Conservation (phyloP, 1,139 yeast species). For the Geotrichum fermentans region DNA sequence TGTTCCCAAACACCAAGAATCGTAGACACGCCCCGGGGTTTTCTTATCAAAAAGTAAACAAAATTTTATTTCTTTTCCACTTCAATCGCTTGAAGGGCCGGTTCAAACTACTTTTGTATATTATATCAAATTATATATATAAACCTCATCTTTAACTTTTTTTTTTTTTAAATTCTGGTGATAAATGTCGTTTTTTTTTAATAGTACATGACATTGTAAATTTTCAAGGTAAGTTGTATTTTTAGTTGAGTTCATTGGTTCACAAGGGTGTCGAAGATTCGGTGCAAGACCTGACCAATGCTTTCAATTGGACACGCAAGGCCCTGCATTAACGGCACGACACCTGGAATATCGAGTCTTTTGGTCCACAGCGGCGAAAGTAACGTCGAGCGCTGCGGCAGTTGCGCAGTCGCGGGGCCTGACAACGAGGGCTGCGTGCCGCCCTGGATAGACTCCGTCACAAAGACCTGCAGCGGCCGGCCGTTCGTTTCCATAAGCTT, state of each 20-base stretch:
- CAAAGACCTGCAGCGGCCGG: conserved; percentile 18
- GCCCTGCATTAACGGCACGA: conserved; percentile 31
- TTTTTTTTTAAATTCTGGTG: not conserved
- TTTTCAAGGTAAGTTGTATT: too few relatives aligned
- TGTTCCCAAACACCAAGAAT: too few relatives aligned
- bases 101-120: too few relatives aligned
- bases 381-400: not conserved
- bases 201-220: too few relatives aligned
- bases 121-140: too few relatives aligned
- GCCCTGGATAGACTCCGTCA: conserved; percentile 12
- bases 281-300: conserved; percentile 22
- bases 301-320: conserved; percentile 28
- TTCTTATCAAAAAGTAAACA: too few relatives aligned
- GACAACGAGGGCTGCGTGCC: conserved; percentile 7
- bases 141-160: not conserved
- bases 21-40: too few relatives aligned
- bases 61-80: too few relatives aligned
- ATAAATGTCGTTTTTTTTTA: too few relatives aligned
- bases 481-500: conserved; percentile 17
- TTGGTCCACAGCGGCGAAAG: conserved; percentile 21
- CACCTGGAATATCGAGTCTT: conserved; percentile 22
- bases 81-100: too few relatives aligned
- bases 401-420: conserved; percentile 1
- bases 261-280: conserved; percentile 16
- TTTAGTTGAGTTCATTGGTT: too few relatives aligned